A percentile compares a stretch with the other conserved stretches of the same genome.
phyloP scores from a whole-genome alignment of 805 yeast genomes.

The Lachancea sp. region DNA sequence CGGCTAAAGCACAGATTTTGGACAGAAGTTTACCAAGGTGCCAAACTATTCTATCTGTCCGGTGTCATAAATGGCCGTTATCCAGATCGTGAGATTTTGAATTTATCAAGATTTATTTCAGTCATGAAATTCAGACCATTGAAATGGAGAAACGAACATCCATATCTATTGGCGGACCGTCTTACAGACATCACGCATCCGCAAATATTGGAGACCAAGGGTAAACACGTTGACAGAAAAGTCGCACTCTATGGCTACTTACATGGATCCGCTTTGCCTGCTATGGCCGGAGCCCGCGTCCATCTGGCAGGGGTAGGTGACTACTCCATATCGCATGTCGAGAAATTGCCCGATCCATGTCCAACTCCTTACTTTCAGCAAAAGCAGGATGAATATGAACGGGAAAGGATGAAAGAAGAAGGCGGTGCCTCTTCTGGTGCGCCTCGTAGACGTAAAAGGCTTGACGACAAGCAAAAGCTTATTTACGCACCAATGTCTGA shows the following conservation, averaged over 20 bases:
- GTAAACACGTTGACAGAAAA: conserved; percentile 80
- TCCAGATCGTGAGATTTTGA: conserved; percentile 93
- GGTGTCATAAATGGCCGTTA: conserved; percentile 97
- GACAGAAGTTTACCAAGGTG: conserved; percentile 99
- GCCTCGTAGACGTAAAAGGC: conserved; percentile 80
- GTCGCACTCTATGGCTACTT: conserved; percentile 90
- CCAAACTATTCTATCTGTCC: conserved; percentile 85
- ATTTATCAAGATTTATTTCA: conserved; percentile 83
- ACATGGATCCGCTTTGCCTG: conserved; percentile 84
- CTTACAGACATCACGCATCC: conserved; percentile 95
- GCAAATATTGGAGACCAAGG: conserved; percentile 55
- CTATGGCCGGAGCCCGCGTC: conserved; percentile 57
- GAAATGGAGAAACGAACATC: conserved; percentile 98
- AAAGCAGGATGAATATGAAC: conserved; percentile 69
- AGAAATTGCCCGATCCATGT: conserved; percentile 95
- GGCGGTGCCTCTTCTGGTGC: conserved; percentile 47
- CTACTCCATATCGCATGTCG: conserved; percentile 63
- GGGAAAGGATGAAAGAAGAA: conserved; percentile 66
- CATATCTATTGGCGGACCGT: conserved; percentile 86
- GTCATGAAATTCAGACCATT: conserved; percentile 99
- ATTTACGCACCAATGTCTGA: conserved; percentile 99
- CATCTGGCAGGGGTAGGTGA: conserved; percentile 98
- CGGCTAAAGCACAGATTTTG: conserved; percentile 89
- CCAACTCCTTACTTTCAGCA: conserved; percentile 94
- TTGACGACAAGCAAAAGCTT: conserved; percentile 89